Conservation (phyloP, 768 basidiomycete genomes). For the Boletus sp. region DNA sequence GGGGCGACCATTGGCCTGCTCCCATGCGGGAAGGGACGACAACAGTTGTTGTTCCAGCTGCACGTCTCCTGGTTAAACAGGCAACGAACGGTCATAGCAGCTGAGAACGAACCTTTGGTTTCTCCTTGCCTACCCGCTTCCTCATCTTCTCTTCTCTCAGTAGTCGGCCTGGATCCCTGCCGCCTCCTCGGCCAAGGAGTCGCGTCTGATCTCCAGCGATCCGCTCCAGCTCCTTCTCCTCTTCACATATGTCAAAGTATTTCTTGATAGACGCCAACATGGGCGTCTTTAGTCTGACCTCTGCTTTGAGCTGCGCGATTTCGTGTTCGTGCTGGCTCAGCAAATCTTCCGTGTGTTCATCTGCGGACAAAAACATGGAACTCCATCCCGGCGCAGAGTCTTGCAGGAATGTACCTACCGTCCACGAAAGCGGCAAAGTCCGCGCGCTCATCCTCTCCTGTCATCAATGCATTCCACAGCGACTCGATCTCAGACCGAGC, state of each 20-base stretch:
- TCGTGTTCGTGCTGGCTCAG: constrained; percentile 83
- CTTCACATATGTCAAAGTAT: constrained; percentile 89
- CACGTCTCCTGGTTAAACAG: constrained; percentile 35
- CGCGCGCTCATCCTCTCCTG: constrained; percentile 76
- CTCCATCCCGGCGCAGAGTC: background rate
- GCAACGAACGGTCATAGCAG: background rate
- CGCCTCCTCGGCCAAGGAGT: constrained; percentile 69
- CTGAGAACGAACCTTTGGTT: constrained; percentile 67
- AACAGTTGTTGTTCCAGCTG: constrained; percentile 91
- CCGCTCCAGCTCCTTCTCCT: constrained; percentile 84
- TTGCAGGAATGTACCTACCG: constrained; percentile 46
- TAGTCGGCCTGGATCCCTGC: constrained; percentile 80
- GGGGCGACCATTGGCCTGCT: constrained; percentile 63
- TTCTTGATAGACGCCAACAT: constrained; percentile 75
- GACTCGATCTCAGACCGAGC: constrained; percentile 77
- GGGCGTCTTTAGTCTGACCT: constrained; percentile 73
- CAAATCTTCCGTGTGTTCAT: constrained; percentile 88
- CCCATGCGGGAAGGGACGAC: constrained; percentile 79
- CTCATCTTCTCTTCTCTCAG: constrained; percentile 96
- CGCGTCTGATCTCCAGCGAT: constrained; percentile 80
- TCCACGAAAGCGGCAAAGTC: constrained; percentile 83
- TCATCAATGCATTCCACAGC: constrained; percentile 86
- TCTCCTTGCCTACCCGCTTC: constrained; percentile 89
- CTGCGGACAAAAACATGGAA: constrained; percentile 36
- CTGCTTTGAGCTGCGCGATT: constrained; percentile 76